Evolutionary conservation across 2,329 filamentous ascomycete species (phyloP).

Genomic region (Esteya vermicola): DNA sequence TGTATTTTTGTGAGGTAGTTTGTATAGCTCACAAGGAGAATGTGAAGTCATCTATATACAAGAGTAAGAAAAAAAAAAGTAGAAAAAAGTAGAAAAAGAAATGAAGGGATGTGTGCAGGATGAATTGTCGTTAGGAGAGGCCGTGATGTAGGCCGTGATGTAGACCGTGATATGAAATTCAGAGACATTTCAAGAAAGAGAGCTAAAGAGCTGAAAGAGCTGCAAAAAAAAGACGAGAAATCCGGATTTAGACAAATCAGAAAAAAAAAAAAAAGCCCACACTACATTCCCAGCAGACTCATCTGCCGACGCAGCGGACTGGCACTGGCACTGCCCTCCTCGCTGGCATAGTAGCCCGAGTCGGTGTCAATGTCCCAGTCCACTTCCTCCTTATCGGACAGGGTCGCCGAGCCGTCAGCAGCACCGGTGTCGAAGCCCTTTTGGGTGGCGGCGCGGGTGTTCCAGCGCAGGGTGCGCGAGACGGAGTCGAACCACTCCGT

Average conservation of each 20-base stretch:
- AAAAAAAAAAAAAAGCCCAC: background rate
- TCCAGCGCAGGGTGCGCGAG: conserved; percentile 84
- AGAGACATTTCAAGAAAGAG: too few relatives aligned
- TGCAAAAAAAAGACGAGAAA: background rate
- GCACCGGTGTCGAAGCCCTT: conserved; percentile 61
- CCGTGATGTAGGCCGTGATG: too few relatives aligned
- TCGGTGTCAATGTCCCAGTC: conserved; percentile 96
- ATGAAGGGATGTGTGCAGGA: too few relatives aligned
- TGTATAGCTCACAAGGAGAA: too few relatives aligned
- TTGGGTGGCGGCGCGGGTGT: conserved; percentile 80
- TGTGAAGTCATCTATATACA: background rate
- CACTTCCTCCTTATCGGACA: conserved; percentile 32
- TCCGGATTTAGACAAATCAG: background rate
- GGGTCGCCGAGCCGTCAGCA: conserved; percentile 8
- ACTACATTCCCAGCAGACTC: conserved; percentile 52
- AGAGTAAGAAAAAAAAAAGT: background rate
- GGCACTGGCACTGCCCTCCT: conserved; percentile 53
- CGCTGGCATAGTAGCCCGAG: conserved; percentile 53
- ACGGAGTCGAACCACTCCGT: conserved; percentile 97
- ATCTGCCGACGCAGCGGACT: conserved; percentile 60
- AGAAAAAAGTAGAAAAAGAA: background rate
- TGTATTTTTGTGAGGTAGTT: background rate
- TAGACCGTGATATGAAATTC: too few relatives aligned
- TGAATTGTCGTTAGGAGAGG: too few relatives aligned
- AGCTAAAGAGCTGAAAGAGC: too few relatives aligned